Base-by-base conservation (phyloP, 306 rosid species). In the Rubus idaeus region DNA sequence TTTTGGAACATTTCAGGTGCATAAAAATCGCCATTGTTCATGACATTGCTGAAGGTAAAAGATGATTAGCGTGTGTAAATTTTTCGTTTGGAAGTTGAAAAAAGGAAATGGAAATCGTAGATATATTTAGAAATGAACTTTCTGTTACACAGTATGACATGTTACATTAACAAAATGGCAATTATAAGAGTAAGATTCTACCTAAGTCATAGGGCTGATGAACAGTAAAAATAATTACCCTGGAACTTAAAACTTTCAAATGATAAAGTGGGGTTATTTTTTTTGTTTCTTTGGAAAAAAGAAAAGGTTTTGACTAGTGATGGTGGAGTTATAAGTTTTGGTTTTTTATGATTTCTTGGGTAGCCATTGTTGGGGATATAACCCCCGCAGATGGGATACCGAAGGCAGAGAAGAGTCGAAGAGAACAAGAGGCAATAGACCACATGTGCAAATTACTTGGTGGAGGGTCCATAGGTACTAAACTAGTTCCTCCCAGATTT, bases 301-400 rank as follows among this genome's bases (percentile, higher is more conserved):
- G 35, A 37, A 39, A 5, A 16, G 8, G 3, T 12, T 57, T 35
- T 44, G 17, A 41, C 14, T 44, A 9, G 6, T 55, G 17, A 6
- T 73, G 13, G 66, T 73, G 4, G 10, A 61, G 66, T 41, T 40
- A n/a, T 73, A 72, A 72, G 20, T 73, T 73, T 11, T 73, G 52
- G 20, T 73, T 56, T 11, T 70, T 55, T 73, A 8, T 44, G 40
- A 57, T 81, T 71, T 26, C 46, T 45, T 75, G 78, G 63, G 68
- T 72, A 94, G 98, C 98, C 71, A 90, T 94, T 89, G 96, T 94
- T 80, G 98, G 97, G 80, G 98, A 92, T 83, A 94, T 94, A 74
- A 87, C 92, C 6, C 97, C 97, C 14, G 12, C 81, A 12, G 97
- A 92, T 83, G 98, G 98, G 79, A 30, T 94, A 60, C 63, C 96